Base-by-base conservation (phyloP, 352 stramenopile genomes). In the Globisporangium parvum region DNA sequence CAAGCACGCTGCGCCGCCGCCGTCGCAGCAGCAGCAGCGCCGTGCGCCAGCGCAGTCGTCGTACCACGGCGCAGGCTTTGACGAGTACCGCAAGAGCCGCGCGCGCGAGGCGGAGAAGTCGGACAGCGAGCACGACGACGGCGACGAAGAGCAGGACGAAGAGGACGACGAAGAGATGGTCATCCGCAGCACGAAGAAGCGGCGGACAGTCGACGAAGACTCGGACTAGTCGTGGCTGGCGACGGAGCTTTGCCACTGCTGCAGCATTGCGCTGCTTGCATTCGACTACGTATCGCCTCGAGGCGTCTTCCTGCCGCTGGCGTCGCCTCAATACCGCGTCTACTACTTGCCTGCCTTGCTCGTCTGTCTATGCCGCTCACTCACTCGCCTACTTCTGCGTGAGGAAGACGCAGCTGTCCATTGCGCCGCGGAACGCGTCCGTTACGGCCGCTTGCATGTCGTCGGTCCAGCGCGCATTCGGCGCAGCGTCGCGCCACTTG, bases 171-270 rank as follows among this genome's bases (percentile, higher is more conserved):
- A 93, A 40, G 80, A 92, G 31, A 62, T 89, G 44, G 77, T 90
- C 45, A 73, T 88, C 48, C 81, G 63, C 50, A 78, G 66, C 47
- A 70, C 78, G 62, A 92, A 92, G 67, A 92, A 91, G 64, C 70
- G 82, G 62, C 79, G 81, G 59, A 94, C 80, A 14, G 75, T 91
- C 52, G 84, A 91, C 53, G 84, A 94, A 64, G 84, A 91, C 66
- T 91, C 80, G 33, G 81, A 92, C 33, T 92, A 83, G 56, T 31
- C 6, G 26, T 31, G 26, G 26, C 26, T 6, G 26, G 26, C 26
- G 26, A 31, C 26, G 26, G 26, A 31, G 26, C 26, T 6, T 6
- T 31, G 31, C 31, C 10, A 37, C 31, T 37, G 31, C 31, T 37
- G 31, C 31, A 12, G 8, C 31, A 37, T 31, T 18, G 9, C 51